Evolutionary conservation across 2,329 filamentous ascomycete species (phyloP), one percentile per base, ranked within the genome.

Genomic region (Penicillium polonicum): DNA sequence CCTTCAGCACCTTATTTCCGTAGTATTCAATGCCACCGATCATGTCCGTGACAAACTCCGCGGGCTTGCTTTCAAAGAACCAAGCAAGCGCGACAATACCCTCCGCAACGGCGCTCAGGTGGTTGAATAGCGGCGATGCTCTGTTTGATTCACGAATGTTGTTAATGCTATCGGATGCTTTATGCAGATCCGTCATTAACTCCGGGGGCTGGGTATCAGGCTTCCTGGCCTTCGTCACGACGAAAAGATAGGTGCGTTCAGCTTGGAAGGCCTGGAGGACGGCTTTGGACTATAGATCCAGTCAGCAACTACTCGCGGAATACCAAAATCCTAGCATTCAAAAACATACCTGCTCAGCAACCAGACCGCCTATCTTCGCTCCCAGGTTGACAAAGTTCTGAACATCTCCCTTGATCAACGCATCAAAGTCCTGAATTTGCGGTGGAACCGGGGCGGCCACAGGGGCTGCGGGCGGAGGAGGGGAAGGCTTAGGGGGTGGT

Each of bases 221-320:
- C 78, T 96, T 96, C 82, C 92, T 95, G 23, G 94, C 88, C 79
- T 92, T 94, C 52, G 90, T 93, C 1, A 92, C 86, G 67, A 97
- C 88, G 63, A 95, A 83, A 56, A 99, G 82, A 74, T 96, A 96
- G 65, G 87, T 90, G 66, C 93, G 87, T 79, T 97, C 90, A 60
- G 90, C 91, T 58, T 86, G 81, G 78, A 97, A 97, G 41, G 91
- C 85, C 68, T 82, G 77, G 56, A 82, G 77, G 48, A 87, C 82
- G 25, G 80, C 80, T 72, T 80, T 79, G 39, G 82, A 80, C 82
- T 85, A 66, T 57, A 15, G 17, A 51, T 38, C n/a, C 42, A 38
- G 53, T 68, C 49, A 69, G 55, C 51, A 42, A 42, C 48, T 41
- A 39, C 25, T 51, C 35, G 15, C 35, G 5, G 5, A 13, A 33